A percentile compares a stretch with the other conserved stretches of the same genome.
Evolutionary conservation across 2,329 filamentous ascomycete genomes (phyloP).

Genomic region (Exophiala alcalophila): DNA sequence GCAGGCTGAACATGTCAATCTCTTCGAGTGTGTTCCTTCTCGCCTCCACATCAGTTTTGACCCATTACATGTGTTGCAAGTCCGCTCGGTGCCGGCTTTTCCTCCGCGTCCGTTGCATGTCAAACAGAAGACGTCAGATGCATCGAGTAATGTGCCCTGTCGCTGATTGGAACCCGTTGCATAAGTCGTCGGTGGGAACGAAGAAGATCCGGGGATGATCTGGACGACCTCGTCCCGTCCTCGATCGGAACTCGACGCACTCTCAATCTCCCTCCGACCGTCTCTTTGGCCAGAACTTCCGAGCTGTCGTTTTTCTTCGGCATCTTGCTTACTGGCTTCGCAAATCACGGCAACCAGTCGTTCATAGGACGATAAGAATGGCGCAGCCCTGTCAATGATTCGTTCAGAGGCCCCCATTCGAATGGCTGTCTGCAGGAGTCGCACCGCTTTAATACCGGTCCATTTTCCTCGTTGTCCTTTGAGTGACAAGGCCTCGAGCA

Average conservation of each 20-base stretch:
- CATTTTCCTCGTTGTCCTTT: conserved; percentile 21
- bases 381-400: neutral
- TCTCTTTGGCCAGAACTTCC: neutral
- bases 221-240: too few relatives aligned
- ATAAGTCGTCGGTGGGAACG: too few relatives aligned
- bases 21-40: neutral
- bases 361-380: conserved; percentile 1
- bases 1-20: conserved; percentile 1
- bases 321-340: neutral
- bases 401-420: conserved; percentile 1
- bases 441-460: conserved; percentile 19
- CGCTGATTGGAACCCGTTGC: too few relatives aligned
- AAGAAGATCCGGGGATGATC: too few relatives aligned
- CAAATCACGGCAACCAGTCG: neutral
- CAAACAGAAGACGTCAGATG: conserved; percentile 4
- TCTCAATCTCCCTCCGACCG: neutral
- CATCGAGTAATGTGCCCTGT: neutral
- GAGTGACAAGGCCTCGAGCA: conserved; percentile 10
- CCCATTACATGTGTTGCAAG: conserved; percentile 9
- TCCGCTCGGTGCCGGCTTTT: conserved; percentile 7
- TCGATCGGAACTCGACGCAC: neutral
- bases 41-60: neutral
- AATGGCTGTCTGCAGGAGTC: conserved; percentile 5
- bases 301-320: neutral
- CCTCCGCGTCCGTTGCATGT: conserved; percentile 14